Percentiles rank a stretch among this genome's conserved stretches.
Evolutionary conservation across 2,329 filamentous ascomycete genomes (phyloP).

Genomic region (Dactylellina sp.): DNA sequence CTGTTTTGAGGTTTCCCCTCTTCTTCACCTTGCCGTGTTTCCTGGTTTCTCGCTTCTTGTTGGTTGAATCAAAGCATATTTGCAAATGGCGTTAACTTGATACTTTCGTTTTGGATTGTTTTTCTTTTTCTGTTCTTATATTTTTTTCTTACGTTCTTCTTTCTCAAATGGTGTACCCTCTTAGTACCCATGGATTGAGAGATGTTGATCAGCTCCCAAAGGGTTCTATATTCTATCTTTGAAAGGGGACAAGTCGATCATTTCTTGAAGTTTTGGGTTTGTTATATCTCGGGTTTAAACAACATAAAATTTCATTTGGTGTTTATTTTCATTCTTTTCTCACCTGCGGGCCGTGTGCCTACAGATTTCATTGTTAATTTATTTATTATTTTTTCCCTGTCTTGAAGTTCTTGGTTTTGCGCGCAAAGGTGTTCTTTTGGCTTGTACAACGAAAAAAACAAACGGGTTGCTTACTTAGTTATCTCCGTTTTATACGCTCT

Average conservation of each 20-base stretch:
- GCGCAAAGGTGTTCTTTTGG: constrained; percentile 1
- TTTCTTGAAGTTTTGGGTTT: constrained; percentile 6
- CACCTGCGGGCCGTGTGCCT: constrained; percentile 3
- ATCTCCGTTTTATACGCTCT: constrained; percentile 29
- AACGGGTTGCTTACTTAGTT: constrained; percentile 15
- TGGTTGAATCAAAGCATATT: constrained; percentile 30
- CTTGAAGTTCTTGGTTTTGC: too few relatives aligned
- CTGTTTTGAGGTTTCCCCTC: constrained; percentile 16
- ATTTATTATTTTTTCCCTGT: neutral
- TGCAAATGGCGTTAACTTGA: constrained; percentile 33
- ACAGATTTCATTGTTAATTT: constrained; percentile 6
- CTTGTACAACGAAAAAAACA: constrained; percentile 7
- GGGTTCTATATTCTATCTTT: constrained; percentile 16
- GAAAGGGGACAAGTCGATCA: constrained; percentile 11
- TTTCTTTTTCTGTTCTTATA: constrained; percentile 26
- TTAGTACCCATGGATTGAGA: neutral
- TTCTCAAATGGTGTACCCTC: constrained; percentile 12
- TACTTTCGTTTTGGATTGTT: constrained; percentile 12
- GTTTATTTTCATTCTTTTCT: constrained; percentile 10
- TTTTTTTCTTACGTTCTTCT: constrained; percentile 11
- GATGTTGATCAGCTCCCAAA: constrained; percentile 33
- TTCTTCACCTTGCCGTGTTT: constrained; percentile 21
- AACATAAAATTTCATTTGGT: constrained; percentile 28
- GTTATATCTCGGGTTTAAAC: constrained; percentile 23
- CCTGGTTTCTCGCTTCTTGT: constrained; percentile 20